Evolutionary conservation across 1,284 basidiomycete species (phyloP).

Genomic region (Xanthoconium separans): DNA sequence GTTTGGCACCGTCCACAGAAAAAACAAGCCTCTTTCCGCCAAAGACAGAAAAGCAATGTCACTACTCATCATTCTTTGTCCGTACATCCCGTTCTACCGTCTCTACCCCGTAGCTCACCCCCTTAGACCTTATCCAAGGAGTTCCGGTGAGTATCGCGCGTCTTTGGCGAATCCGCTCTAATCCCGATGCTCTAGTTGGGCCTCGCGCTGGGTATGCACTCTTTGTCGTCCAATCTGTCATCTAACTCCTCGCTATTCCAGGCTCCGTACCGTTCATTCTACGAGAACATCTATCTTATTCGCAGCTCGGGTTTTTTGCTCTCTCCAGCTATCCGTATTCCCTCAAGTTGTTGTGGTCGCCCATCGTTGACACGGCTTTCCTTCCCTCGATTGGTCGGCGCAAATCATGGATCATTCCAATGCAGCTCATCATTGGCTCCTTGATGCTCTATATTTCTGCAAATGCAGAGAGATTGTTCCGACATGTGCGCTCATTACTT

Average conservation of each 20-base stretch:
- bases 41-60: slow-evolving; percentile 87
- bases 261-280: slow-evolving; percentile 97
- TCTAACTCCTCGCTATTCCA: slow-evolving; percentile 32
- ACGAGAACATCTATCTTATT: slow-evolving; percentile 93
- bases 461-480: slow-evolving; percentile 78
- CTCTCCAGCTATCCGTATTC: slow-evolving; percentile 97
- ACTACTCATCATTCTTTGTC: slow-evolving; percentile 87
- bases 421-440: slow-evolving; percentile 88
- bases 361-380: slow-evolving; percentile 94
- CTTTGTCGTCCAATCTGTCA: background rate
- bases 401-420: slow-evolving; percentile 99
- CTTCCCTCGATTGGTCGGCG: slow-evolving; percentile 81
- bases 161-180: slow-evolving; percentile 12
- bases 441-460: slow-evolving; percentile 88
- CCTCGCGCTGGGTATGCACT: slow-evolving; percentile 62
- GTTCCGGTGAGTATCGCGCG: slow-evolving; percentile 76
- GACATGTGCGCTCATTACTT: slow-evolving; percentile 57
- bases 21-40: slow-evolving; percentile 54
- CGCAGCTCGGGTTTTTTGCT: slow-evolving; percentile 93
- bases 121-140: slow-evolving; percentile 86
- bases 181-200: slow-evolving; percentile 50
- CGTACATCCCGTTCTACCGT: slow-evolving; percentile 36
- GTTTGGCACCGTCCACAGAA: slow-evolving; percentile 25
- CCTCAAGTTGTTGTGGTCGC: slow-evolving; percentile 96
- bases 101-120: slow-evolving; percentile 16